Evolutionary conservation across 2,329 filamentous ascomycete species (phyloP), one percentile per base, ranked within the genome.

Genomic region (Periconia digitata): DNA sequence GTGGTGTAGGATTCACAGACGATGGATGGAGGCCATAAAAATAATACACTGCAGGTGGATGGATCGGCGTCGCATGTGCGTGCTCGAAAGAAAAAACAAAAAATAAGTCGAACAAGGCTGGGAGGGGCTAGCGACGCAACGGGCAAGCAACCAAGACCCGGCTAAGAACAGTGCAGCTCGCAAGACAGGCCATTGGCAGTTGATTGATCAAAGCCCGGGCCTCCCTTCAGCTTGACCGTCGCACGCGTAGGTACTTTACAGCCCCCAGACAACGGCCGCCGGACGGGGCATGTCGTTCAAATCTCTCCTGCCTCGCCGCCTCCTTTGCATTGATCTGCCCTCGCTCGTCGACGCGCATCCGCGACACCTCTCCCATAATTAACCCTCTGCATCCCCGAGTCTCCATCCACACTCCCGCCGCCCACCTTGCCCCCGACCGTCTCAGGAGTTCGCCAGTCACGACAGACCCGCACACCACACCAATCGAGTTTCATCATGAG

Each of bases 401-500:
- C 43, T 35, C 48, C 46, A 43, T 43, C 50, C 34, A 40, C 40
- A 47, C 49, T 50, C 18, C 49, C 48, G 48, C 52, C 60, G 41
- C 32, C 47, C 46, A 37, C 48, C 47, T 46, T 38, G n/a, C 41
- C 52, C 46, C 43, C 56, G 47, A 49, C 51, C 59, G 66, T 71
- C 61, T 70, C 68, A 71, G 67, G 66, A 67, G 65, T 48, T 32
- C 27, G 4, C 27, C 27, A 32, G n/a, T 38, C 44, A 55, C 59
- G 54, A 48, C 51, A 58, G 18, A 15, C 50, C 56, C 60, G 59
- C 57, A 58, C 55, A 59, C 62, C 66, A 67, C 56, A 67, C 66
- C 46, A 43, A 45, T 49, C 54, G 57, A 44, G 66, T 70, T 70
- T 70, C 69, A 71, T 57, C 58, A 72, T 72, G 69, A 72, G 67